A percentile compares a stretch with the other conserved stretches of the same genome.
phyloP scores from a whole-genome alignment of 192 early-diverging fungal genomes.

The Coemansia umbellata region DNA sequence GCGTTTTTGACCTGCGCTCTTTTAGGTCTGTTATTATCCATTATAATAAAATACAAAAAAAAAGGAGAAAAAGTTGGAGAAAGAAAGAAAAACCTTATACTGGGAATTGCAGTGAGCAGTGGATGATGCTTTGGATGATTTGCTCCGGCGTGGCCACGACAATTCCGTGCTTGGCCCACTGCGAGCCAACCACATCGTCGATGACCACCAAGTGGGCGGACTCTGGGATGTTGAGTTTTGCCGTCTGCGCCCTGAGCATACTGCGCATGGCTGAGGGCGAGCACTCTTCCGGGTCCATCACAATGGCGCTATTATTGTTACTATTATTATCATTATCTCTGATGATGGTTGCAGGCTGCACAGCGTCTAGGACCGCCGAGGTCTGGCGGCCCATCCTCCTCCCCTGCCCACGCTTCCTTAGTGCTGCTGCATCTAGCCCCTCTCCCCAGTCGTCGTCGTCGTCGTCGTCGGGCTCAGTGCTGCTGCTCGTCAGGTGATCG shows the following conservation, averaged over 20 bases:
- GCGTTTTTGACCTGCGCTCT: slow-evolving; percentile 79
- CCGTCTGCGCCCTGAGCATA: no score
- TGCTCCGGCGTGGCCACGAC: slow-evolving; percentile 22
- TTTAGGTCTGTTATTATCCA: background rate
- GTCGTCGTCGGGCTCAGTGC: slow-evolving; percentile 41
- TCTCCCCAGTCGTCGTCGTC: slow-evolving; percentile 38
- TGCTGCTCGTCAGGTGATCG: slow-evolving; percentile 14
- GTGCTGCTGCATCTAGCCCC: background rate
- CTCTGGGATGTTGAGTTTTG: no score
- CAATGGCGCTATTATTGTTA: no score
- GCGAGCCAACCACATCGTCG: background rate
- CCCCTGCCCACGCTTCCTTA: slow-evolving; percentile 2
- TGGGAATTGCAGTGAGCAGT: slow-evolving; percentile 18
- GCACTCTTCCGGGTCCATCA: no score
- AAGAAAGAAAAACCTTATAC: background rate
- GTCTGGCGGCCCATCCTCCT: no score
- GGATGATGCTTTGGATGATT: slow-evolving; percentile 47
- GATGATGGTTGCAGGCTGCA: no score
- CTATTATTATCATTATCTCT: no score
- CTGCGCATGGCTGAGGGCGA: no score
- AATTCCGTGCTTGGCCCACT: slow-evolving; percentile 12
- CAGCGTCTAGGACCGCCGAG: no score
- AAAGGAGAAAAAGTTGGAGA: background rate
- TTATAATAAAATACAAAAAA: background rate
- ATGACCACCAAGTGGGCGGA: slow-evolving; percentile 14